Percentiles rank a stretch among this genome's conserved stretches.
Conservation (phyloP, 2,329 filamentous ascomycete genomes). For the Malbranchea zuffiana region DNA sequence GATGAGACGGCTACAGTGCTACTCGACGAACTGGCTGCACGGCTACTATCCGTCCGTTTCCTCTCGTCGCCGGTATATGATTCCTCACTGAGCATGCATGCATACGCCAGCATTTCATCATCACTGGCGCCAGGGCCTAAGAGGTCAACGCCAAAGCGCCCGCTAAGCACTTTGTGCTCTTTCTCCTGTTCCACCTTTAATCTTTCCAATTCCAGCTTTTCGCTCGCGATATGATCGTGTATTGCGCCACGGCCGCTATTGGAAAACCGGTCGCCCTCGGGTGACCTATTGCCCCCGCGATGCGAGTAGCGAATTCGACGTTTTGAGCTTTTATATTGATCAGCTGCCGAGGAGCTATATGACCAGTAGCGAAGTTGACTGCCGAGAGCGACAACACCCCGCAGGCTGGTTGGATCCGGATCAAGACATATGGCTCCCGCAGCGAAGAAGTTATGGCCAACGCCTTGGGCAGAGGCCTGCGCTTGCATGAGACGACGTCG, state of each 20-base stretch:
- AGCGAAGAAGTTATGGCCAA: slow-evolving; percentile 66
- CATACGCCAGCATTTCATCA: slow-evolving; percentile 53
- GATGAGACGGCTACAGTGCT: slow-evolving; percentile 28
- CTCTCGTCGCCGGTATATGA: slow-evolving; percentile 40
- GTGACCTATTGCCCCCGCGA: slow-evolving; percentile 47
- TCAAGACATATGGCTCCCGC: slow-evolving; percentile 79
- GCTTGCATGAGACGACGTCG: slow-evolving; percentile 63
- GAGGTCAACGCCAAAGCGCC: slow-evolving; percentile 74
- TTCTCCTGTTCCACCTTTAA: slow-evolving; percentile 58
- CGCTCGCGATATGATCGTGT: slow-evolving; percentile 74
- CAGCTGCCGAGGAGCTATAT: slow-evolving; percentile 69
- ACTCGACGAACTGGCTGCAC: slow-evolving; percentile 29
- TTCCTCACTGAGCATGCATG: slow-evolving; percentile 52
- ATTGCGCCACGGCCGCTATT: slow-evolving; percentile 59
- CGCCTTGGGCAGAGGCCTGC: slow-evolving; percentile 54
- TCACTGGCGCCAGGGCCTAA: slow-evolving; percentile 46
- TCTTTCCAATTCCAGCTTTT: slow-evolving; percentile 65
- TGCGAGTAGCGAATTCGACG: slow-evolving; percentile 63
- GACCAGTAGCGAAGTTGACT: slow-evolving; percentile 86
- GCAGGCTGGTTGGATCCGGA: slow-evolving; percentile 71
- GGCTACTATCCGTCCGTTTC: slow-evolving; percentile 34
- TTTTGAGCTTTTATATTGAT: slow-evolving; percentile 64
- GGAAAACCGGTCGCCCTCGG: slow-evolving; percentile 46
- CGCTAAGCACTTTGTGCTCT: slow-evolving; percentile 59
- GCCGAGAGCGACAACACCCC: slow-evolving; percentile 78